These are phyloP conservation scores for Tricholoma matsutake DNA, from an alignment of 768 basidiomycete genomes.

Conservation along the genomic window DNA sequence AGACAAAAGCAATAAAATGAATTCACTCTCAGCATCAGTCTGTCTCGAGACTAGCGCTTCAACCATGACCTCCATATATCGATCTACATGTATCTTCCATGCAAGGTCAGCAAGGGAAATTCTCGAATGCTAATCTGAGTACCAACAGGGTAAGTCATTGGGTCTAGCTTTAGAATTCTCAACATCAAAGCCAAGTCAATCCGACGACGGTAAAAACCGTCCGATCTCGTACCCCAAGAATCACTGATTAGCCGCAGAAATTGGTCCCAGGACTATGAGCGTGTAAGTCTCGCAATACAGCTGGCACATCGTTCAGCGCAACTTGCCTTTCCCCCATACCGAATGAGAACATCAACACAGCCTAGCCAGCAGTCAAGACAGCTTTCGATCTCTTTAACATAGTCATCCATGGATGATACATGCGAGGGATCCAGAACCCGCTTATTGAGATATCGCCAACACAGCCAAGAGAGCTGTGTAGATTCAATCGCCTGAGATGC, in stretches of 20 bases:
- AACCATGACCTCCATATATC: slow-evolving; percentile 54
- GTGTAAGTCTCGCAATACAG: background rate
- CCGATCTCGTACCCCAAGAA: slow-evolving; percentile 46
- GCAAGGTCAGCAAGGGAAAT: background rate
- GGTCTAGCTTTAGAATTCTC: slow-evolving; percentile 54
- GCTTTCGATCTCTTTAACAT: slow-evolving; percentile 40
- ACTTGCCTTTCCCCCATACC: slow-evolving; percentile 23
- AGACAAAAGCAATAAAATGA: slow-evolving; percentile 51
- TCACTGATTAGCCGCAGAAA: slow-evolving; percentile 53
- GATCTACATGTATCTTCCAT: slow-evolving; percentile 42
- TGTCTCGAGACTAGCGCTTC: slow-evolving; percentile 46
- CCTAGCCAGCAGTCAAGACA: slow-evolving; percentile 76
- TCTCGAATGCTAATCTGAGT: background rate
- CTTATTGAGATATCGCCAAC: slow-evolving; percentile 41
- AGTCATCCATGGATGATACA: slow-evolving; percentile 15
- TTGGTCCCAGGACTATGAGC: slow-evolving; percentile 55
- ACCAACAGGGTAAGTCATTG: slow-evolving; percentile 57
- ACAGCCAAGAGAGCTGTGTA: slow-evolving; percentile 22
- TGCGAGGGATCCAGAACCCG: slow-evolving; percentile 36
- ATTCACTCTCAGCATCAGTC: slow-evolving; percentile 56
- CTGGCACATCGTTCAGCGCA: background rate
- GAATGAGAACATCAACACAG: slow-evolving; percentile 60
- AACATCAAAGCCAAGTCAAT: slow-evolving; percentile 64
- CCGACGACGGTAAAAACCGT: slow-evolving; percentile 21
- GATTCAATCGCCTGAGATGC: slow-evolving; percentile 13